Conservation (phyloP, 805 yeast species). For the Ogataea parapolymorpha region DNA sequence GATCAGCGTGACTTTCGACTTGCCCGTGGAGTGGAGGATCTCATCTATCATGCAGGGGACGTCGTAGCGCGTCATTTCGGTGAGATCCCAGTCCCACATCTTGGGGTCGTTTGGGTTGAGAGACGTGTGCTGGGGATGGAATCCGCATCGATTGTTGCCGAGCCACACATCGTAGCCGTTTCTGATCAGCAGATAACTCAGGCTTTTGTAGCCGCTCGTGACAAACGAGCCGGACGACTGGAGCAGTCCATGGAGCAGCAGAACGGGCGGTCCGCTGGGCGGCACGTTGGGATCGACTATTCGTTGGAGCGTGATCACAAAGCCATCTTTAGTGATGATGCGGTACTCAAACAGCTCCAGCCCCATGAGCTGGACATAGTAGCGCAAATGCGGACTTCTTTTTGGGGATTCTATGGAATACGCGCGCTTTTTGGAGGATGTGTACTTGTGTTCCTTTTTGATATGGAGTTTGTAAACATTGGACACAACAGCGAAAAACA, state of each 20-base stretch:
- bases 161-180: slow-evolving; percentile 84
- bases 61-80: slow-evolving; percentile 78
- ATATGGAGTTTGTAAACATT: slow-evolving; percentile 14
- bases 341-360: slow-evolving; percentile 56
- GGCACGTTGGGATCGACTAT: slow-evolving; percentile 48
- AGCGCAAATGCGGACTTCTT: slow-evolving; percentile 44
- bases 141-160: slow-evolving; percentile 88
- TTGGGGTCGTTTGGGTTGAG: slow-evolving; percentile 40
- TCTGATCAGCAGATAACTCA: slow-evolving; percentile 53
- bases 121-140: slow-evolving; percentile 61
- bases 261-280: slow-evolving; percentile 48
- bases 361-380: slow-evolving; percentile 63
- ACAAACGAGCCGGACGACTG: slow-evolving; percentile 86
- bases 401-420: slow-evolving; percentile 31
- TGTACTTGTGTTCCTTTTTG: slow-evolving; percentile 8
- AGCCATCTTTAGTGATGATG: slow-evolving; percentile 78
- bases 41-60: slow-evolving; percentile 67
- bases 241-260: slow-evolving; percentile 80
- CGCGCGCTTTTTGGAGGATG: slow-evolving; percentile 14
- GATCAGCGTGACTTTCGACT: slow-evolving; percentile 52
- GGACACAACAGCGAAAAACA: slow-evolving; percentile 23
- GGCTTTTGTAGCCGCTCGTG: slow-evolving; percentile 75
- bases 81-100: slow-evolving; percentile 94
- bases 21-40: slow-evolving; percentile 41
- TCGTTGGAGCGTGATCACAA: slow-evolving; percentile 61